Evolutionary conservation across 2,329 filamentous ascomycete species (phyloP), one percentile per base, ranked within the genome.

Genomic region (Trichocomaceae sp.): DNA sequence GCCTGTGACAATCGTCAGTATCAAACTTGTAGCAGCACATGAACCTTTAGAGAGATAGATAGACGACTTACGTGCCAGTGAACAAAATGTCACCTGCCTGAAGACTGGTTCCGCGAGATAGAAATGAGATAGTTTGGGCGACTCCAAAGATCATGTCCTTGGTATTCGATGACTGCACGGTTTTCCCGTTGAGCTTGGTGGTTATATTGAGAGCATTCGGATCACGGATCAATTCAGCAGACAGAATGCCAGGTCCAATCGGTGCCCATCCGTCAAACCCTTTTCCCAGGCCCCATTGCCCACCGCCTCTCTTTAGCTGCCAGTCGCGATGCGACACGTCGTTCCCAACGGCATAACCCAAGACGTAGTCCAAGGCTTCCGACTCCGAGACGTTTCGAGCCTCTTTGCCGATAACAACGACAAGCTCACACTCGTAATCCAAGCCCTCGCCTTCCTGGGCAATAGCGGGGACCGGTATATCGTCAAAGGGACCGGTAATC

Each of bases 401-500:
- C 57, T 79, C 74, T 69, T 84, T 85, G 22, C 86, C 85, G 59
- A 91, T 88, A 8, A 91, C 76, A 37, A 83, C 77, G 13, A 90
- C 85, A 6, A 92, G 78, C 72, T 92, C 88, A 67, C 86, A 88
- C 72, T 92, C 88, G 69, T 91, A 91, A 71, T 91, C 88, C 17
- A 89, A 72, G 0, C 84, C 83, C n/a, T 75, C 73, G 47, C 76
- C 77, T 58, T 84, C 77, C 69, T 90, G 87, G 0, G 85, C 86
- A 57, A 87, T 73, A 2, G 71, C 64, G 20, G 83, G 81, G 35
- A 92, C 76, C 2, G 85, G 85, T 51, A 90, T 85, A 1, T 83
- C 75, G 61, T 87, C 83, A 2, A 70, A 75, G 0, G 86, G 86
- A 1, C 85, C 86, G 0, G 79, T 69, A 22, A 90, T 76, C 0